Base-by-base conservation (phyloP, 257 asterid genomes). In the Catharanthus roseus region DNA sequence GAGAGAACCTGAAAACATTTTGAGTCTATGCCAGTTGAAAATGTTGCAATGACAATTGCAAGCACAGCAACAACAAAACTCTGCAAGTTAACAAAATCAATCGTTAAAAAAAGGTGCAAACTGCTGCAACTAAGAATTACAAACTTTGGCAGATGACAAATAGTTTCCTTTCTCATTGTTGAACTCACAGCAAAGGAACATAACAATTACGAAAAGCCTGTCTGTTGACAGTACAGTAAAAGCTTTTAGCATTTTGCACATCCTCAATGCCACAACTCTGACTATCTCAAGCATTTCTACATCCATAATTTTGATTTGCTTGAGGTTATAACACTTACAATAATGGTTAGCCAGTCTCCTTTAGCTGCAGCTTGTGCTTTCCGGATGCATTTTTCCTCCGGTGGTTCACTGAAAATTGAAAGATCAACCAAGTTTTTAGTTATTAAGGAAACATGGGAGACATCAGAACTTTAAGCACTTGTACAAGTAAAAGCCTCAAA, bases 11-110 rank as follows among this genome's bases (percentile, higher is more conserved):
- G 88, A 76, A 84, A 84, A 76, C 86, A 79, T 77, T 82, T 75
- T 42, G 88, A 84, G 71, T 82, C 86, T 45, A 81, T 81, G 66
- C 88, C 88, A 1, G 88, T 84, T 6, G 88, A 82, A 73, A 84
- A 84, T 36, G 88, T 84, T 24, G 88, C 88, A 9, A 84, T 75
- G 19, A 84, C 88, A 31, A 84, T 81, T 29, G 88, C 81, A 9
- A 79, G 74, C 65, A 84, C 86, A 0, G 88, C 88, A 21, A 84
- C 79, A 47, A 84, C 74, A 71, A 84, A 84, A 70, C 88, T 84
- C 88, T 84, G 84, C 77, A 69, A 69, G 28, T 69, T 67, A 49
- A 78, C 29, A 67, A 51, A 66, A 34, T 28, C 58, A 73, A 41
- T 68, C 47, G 50, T 21, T 11, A 33, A 10, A 42, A 18, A 16